phyloP scores from a whole-genome alignment of 2,329 filamentous ascomycete species.

The Aureobasidium uvarum region DNA sequence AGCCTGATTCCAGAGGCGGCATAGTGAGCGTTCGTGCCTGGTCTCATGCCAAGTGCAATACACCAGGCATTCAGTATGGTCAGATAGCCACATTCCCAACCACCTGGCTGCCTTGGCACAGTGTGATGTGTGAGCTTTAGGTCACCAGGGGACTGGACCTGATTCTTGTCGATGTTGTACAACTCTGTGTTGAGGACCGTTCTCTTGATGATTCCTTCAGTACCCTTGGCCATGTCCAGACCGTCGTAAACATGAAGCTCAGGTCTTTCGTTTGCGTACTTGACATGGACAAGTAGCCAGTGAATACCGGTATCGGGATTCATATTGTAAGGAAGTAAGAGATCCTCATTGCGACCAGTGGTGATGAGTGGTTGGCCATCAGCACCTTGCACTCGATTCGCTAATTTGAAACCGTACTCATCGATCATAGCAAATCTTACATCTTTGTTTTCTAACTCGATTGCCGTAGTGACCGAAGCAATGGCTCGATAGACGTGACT shows the following conservation, averaged over 20 bases:
- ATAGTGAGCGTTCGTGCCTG: neutral
- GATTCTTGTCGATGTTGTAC: neutral
- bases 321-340: conserved; percentile 2
- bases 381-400: neutral
- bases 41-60: conserved; percentile 10
- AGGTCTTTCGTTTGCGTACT: neutral
- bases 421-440: conserved; percentile 1
- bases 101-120: neutral
- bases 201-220: neutral
- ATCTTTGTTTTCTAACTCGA: neutral
- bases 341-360: neutral
- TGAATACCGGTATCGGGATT: neutral
- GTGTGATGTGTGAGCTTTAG: neutral
- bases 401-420: neutral
- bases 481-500: neutral
- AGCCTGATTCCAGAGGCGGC: neutral
- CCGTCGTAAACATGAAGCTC: neutral
- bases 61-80: conserved; percentile 21
- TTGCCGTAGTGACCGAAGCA: conserved; percentile 9
- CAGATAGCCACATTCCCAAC: conserved; percentile 10
- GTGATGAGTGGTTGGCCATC: neutral
- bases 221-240: neutral
- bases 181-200: neutral
- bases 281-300: conserved; percentile 13
- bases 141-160: neutral